These are phyloP conservation scores for Chlamydomonas asymmetrica DNA, from an alignment of 139 green algal genomes.

Conservation along the genomic window DNA sequence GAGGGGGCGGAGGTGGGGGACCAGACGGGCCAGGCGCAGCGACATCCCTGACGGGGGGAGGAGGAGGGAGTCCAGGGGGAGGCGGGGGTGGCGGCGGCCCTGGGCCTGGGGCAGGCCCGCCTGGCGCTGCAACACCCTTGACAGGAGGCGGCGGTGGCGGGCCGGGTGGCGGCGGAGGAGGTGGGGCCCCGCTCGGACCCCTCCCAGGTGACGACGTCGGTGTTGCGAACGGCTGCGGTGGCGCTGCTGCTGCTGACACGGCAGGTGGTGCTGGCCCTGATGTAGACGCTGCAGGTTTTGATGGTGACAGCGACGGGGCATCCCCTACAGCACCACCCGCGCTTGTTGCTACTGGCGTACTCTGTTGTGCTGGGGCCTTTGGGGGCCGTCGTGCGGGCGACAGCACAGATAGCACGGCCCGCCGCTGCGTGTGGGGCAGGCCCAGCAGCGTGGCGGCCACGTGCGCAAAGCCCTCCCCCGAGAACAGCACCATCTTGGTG, in stretches of 20 bases:
- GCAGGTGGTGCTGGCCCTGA: neutral
- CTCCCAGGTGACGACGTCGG: neutral
- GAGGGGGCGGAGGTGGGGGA: neutral
- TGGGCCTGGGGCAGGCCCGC: neutral
- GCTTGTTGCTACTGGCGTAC: neutral
- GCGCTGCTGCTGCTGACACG: neutral
- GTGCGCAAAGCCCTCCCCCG: constrained; percentile 9
- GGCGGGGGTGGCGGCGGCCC: too few species aligned
- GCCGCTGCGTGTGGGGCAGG: neutral
- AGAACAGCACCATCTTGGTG: constrained; percentile 2
- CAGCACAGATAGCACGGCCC: too few species aligned
- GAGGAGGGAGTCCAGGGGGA: too few species aligned
- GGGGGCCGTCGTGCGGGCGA: too few species aligned
- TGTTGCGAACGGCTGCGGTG: neutral
- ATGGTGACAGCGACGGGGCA: too few species aligned
- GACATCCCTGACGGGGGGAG: neutral
- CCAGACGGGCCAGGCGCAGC: too few species aligned
- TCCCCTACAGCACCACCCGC: too few species aligned
- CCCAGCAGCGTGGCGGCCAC: constrained; percentile 6
- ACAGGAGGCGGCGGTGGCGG: neutral
- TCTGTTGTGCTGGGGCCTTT: too few species aligned
- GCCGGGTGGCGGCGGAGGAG: neutral
- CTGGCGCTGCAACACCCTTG: neutral
- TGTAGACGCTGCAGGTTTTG: too few species aligned
- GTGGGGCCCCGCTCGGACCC: too few species aligned